Conservation (phyloP, 2,329 filamentous ascomycete species). For the Grosmannia serpens region DNA sequence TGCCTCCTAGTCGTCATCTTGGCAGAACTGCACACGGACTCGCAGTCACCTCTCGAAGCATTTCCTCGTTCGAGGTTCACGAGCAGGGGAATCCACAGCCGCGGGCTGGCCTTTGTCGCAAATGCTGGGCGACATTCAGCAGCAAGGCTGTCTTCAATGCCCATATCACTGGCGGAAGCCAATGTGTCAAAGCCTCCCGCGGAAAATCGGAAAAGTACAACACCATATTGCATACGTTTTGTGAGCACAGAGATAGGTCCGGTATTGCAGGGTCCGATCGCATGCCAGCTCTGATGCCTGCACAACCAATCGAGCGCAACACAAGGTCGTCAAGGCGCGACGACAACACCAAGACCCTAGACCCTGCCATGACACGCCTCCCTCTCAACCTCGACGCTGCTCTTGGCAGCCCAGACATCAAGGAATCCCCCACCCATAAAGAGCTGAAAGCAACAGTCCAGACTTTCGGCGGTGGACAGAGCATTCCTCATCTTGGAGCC, state of each 20-base stretch:
- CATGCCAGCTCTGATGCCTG: neutral
- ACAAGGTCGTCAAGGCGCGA: neutral
- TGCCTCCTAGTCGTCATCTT: constrained; percentile 19
- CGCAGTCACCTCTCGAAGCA: constrained; percentile 13
- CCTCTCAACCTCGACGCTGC: neutral
- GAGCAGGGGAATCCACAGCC: constrained; percentile 15
- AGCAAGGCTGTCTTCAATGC: constrained; percentile 15
- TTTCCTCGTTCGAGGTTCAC: constrained; percentile 19
- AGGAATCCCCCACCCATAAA: neutral
- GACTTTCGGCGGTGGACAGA: neutral
- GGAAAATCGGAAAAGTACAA: constrained; percentile 20
- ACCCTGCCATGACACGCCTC: neutral
- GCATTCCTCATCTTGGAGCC: neutral
- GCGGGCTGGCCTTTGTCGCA: constrained; percentile 19
- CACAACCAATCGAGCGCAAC: neutral
- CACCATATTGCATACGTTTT: constrained; percentile 16
- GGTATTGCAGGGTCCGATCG: neutral
- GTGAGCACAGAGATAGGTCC: neutral
- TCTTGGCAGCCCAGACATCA: neutral
- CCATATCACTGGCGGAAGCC: constrained; percentile 11
- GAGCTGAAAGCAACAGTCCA: neutral
- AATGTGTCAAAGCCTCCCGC: constrained; percentile 17
- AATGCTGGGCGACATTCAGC: constrained; percentile 20
- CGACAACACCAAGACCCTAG: neutral
- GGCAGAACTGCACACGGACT: constrained; percentile 20